Base-by-base conservation (phyloP, 139 green algal genomes). In the Picochlorum sp. region DNA sequence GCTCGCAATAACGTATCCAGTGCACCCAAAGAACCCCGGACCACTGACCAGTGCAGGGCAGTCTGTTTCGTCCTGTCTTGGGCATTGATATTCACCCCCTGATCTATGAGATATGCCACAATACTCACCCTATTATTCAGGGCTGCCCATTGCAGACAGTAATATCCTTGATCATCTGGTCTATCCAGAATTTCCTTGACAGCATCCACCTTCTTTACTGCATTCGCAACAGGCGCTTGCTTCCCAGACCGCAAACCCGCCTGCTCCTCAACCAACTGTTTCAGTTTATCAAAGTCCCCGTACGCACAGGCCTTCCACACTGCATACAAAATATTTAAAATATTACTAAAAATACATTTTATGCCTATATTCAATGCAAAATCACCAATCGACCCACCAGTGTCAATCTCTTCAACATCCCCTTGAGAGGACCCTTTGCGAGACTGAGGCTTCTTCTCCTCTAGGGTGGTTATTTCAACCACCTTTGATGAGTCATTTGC, bases 101-200 rank as follows among this genome's bases (percentile, higher is more conserved):
- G 65, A 15, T 82, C 71, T 3, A 97, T 51, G 13, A 98, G 68
- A 34, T 82, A 90, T 3, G 62, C 84, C 8, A 81, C 70, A 11
- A 88, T 76, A 1, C 71, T 75, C 6, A 91, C 78, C 6, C 86
- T 78, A 64, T 96, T 95, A 84, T 98, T 98, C 15, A 98, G 75
- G 5, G 91, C 87, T 2, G 89, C 92, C 92, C 92, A 98, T 61
- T 98, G 86, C 28, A 92, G 67, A 2, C 75, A 68, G 65, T 63
- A 75, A 50, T 82, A 88, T 2, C 82, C 86, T 59, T 84, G 71
- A 34, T 85, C 82, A 45, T 95, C 85, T 5, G 81, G 71, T 20
- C 58, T 26, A 56, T 82, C 78, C 18, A 87, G 68, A 28, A 87
- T 76, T 3, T 68, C 45, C 21, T 41, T 41, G 34, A 41, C 34